phyloP scores from a whole-genome alignment of 148 eudicot genomes.

The Chenopodium album region DNA sequence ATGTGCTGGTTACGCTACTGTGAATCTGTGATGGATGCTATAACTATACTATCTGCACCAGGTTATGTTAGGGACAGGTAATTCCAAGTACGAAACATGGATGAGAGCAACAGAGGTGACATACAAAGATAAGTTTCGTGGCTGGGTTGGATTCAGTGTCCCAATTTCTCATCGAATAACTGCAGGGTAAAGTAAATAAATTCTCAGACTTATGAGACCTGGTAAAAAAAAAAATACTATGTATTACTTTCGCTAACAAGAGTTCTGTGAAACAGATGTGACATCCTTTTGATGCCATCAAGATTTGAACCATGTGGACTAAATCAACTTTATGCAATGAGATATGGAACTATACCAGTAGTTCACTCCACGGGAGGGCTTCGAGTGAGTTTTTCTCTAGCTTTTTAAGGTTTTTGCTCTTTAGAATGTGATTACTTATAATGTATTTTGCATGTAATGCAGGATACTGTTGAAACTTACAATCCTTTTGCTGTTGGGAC shows the following conservation, averaged over 20 bases:
- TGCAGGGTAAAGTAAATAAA: slow-evolving; percentile 65
- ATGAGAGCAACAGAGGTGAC: slow-evolving; percentile 73
- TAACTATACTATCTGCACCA: slow-evolving; percentile 28
- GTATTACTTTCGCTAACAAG: not conserved
- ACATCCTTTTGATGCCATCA: slow-evolving; percentile 93
- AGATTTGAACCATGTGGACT: slow-evolving; percentile 99
- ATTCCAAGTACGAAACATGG: slow-evolving; percentile 81
- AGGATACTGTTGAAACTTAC: slow-evolving; percentile 91
- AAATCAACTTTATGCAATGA: slow-evolving; percentile 96
- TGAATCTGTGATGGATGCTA: not conserved
- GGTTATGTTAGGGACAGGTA: slow-evolving; percentile 98
- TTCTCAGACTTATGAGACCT: not conserved
- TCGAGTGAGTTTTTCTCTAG: slow-evolving; percentile 48
- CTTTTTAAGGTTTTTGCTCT: not conserved
- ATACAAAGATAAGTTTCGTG: slow-evolving; percentile 71
- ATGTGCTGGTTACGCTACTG: not conserved
- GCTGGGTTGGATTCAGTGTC: slow-evolving; percentile 97
- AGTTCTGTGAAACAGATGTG: slow-evolving; percentile 59
- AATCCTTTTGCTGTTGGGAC: slow-evolving; percentile 74
- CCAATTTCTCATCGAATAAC: slow-evolving; percentile 94
- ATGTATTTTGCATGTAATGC: slow-evolving; percentile 4
- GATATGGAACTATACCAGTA: slow-evolving; percentile 91
- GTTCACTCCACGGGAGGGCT: slow-evolving; percentile 97
- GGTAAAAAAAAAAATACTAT: not conserved
- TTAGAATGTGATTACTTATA: not conserved